Base-by-base conservation (phyloP, 768 basidiomycete species). In the Mycena crocata region DNA sequence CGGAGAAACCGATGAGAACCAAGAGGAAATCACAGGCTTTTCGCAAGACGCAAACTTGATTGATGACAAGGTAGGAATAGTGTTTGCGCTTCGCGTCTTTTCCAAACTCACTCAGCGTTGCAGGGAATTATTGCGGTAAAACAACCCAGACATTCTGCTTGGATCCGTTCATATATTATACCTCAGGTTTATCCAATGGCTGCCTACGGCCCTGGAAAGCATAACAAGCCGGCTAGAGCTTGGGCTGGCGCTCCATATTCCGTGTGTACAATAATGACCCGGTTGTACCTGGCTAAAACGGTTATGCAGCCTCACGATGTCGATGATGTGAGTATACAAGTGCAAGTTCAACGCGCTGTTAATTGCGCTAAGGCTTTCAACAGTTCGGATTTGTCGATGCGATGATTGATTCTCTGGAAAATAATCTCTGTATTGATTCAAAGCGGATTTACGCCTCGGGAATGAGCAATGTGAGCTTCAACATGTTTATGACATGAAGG, bases 241-340 rank as follows among this genome's bases (percentile, higher is more conserved):
- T 73, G 72, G 72, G 26, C 31, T 23, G 70, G 70, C 21, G 72
- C 72, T 19, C 70, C 72, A 9, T 73, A 73, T 45, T 63, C 72
- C 9, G 66, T 67, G 50, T 21, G 44, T 54, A 19, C 24, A 17
- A 15, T 24, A 21, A 2, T 17, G 32, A 12, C 28, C 30, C 15
- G 3, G 10, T 37, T 48, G 31, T 15, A 58, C 31, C 30, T 17
- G 23, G 24, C n/a, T 51, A 19, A 54, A 5, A 12, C n/a, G 7
- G 3, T 55, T 30, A 1, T 24, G 28, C 30, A 67, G 61, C 61
- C 66, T 24, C 58, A 52, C 19, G 68, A 42, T 10, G 71, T 67
- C 6, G 57, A 72, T 32, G 71, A 72, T 60, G 71, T 70, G 65
- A 48, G 23, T 56, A 19, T n/a, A n/a, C n/a, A n/a, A n/a, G n/a